phyloP scores from a whole-genome alignment of 768 basidiomycete species.

The Rhodotorula babjevae region DNA sequence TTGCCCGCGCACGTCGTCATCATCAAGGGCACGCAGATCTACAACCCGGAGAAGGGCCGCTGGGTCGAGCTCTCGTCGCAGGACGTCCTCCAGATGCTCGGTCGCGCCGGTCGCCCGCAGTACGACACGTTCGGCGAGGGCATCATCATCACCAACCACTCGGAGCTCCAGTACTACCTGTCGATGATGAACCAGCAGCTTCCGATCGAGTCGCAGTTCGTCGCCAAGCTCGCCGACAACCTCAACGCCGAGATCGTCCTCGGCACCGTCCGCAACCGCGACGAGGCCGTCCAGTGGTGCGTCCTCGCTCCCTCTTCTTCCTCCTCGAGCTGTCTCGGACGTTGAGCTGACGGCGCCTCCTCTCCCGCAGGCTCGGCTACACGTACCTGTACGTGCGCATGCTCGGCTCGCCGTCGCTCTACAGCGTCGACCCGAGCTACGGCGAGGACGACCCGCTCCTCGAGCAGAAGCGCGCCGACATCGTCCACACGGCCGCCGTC shows the following conservation, averaged over 20 bases:
- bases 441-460: conserved; percentile 75
- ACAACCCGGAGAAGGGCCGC: conserved; percentile 95
- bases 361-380: conserved; percentile 14
- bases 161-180: conserved; percentile 93
- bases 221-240: conserved; percentile 86
- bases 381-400: conserved; percentile 75
- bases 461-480: conserved; percentile 83
- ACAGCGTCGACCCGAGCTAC: conserved; percentile 84
- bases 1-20: conserved; percentile 95
- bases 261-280: conserved; percentile 87
- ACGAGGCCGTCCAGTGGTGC: conserved; percentile 98
- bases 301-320: conserved; percentile 44
- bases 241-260: conserved; percentile 95
- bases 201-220: conserved; percentile 93
- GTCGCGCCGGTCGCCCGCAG: conserved; percentile 92
- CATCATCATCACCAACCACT: conserved; percentile 96
- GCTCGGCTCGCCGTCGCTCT: conserved; percentile 80
- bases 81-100: conserved; percentile 97
- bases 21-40: conserved; percentile 99
- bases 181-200: conserved; percentile 93
- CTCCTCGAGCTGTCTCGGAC: not conserved
- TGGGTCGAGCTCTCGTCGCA: conserved; percentile 95
- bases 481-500: conserved; percentile 86
- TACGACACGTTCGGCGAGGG: conserved; percentile 97
- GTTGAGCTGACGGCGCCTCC: not conserved